Evolutionary conservation across 108 stramenopile genomes (phyloP), one percentile per base, ranked within the genome.

Genomic region (Cyclostephanos invisitatus): DNA sequence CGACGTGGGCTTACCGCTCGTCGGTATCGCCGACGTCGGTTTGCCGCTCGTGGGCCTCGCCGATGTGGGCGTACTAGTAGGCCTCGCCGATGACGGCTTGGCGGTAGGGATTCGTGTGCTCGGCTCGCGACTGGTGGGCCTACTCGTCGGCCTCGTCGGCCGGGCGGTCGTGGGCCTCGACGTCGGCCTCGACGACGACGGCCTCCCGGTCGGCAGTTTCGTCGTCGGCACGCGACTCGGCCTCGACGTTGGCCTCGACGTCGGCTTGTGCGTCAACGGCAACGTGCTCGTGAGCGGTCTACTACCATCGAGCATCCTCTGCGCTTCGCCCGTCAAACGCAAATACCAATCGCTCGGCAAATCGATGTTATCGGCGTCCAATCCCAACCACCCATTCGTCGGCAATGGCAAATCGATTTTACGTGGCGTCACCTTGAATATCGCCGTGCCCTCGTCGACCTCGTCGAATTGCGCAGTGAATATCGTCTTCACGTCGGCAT

Each of bases 391-490:
- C 0, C 44, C 44, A 15, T 14, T 15, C 44, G 2, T 15, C 29
- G 69, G 28, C 17, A 70, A 40, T 2, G 83, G 83, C 1, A 72
- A 8, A 2, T 80, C 61, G 4, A 24, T 46, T 4, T 36, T 11
- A 2, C 50, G 76, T 36, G 28, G 36, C 1, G 73, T 70, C 2
- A 78, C 66, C 57, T 84, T 84, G 36, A 76, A 80, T 11, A 83
- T 83, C 1, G 83, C 83, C 0, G 83, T 83, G 18, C 78, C 83
- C 54, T 83, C 83, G 25, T 83, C 83, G 2, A 77, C 71, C 57
- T 83, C 83, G 42, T 83, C 83, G 25, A 83, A 78, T 44, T 78
- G 77, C 9, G 83, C 83, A 72, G 75, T 63, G 55, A 73, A 83
- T 22, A 83, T 62, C 18, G 72, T 58, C 6, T 3, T 62, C 15